Evolutionary conservation across 2,329 filamentous ascomycete genomes (phyloP), one percentile per base, ranked within the genome.

Genomic region (Tolypocladium inflatum): DNA sequence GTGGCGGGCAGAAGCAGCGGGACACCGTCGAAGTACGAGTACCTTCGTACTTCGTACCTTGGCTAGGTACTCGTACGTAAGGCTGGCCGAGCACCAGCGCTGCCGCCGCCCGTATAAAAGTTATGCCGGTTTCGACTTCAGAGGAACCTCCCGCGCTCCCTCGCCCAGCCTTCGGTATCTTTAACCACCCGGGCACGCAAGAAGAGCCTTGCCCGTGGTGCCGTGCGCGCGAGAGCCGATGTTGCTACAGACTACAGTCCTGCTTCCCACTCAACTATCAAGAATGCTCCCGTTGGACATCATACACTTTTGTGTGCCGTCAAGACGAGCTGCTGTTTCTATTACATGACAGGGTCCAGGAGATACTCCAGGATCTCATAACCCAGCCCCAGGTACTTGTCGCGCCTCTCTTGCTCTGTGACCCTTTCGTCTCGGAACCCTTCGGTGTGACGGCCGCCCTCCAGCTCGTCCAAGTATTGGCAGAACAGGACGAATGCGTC

Each of bases 351-450:
- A 21, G 80, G 78, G 13, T 75, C 69, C 26, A 86, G 67, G 52
- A 80, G 78, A 63, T 81, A 80, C 56, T 79, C 76, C 38, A 87
- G 63, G 42, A 86, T 76, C 11, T 76, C 71, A 60, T 86, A 85
- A 11, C 78, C 78, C 55, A 83, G 65, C 50, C 73, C 69, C 48
- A 81, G 72, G 60, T 80, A 83, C 26, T 63, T 63, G 39, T 61
- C 57, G 3, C 65, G 59, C 54, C 60, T 58, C 37, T 63, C 65
- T 57, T 51, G 66, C 63, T 13, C 65, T 61, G 17, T 57, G 62
- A 3, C 60, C 8, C 19, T 61, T 15, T 51, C 52, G 39, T 63
- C 61, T 51, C 68, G 59, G 55, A 77, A 71, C 4, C 61, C 63
- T 11, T 61, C 58, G 2, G 78, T 77, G 66, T 77, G 70, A 9